Base-by-base conservation (phyloP, 257 asterid species). In the Solanum medicagineum region DNA sequence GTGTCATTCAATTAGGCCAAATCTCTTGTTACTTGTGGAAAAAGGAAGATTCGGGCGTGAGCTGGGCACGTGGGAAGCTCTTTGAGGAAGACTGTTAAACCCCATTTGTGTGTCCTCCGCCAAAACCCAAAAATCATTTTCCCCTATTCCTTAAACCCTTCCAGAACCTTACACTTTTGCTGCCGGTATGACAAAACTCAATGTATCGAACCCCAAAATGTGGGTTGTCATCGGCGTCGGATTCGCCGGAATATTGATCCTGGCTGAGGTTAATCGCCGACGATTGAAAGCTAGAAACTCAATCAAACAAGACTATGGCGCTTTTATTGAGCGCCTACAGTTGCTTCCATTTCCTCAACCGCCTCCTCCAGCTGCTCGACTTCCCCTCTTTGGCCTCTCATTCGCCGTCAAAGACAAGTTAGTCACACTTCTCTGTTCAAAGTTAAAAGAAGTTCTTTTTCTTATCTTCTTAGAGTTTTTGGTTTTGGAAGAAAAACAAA, bases 301-400 rank as follows among this genome's bases (percentile, higher is more conserved):
- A 44, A 87, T 91, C 17, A 94, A 90, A 87, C 93, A 92, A 84
- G 98, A 95, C 84, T 94, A 90, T 12, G 99, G 99, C 62, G 98
- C 99, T 45, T 94, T 97, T 85, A 42, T 94, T 40, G 93, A 92
- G 62, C 94, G 93, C 44, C 90, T 97, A 53, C 93, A 94, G 89
- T 91, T 97, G 47, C 89, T 87, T 26, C 98, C 99, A 16, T 94
- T 90, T 85, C 92, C 97, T 89, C 98, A 93, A 87, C 98, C 98
- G 0, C 97, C 98, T 82, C 99, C 98, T 24, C 99, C 99, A 2
- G 98, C 99, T 20, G 94, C 98, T 84, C 94, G 92, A 40, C 97
- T 92, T 29, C 87, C 91, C n/a, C 93, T 97, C 73, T 81, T 97
- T 68, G 94, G 90, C 62, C 93, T 97, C 86, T 88, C 94, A 71